Conservation (phyloP, 192 early-diverging fungal species). For the Backusella circina region DNA sequence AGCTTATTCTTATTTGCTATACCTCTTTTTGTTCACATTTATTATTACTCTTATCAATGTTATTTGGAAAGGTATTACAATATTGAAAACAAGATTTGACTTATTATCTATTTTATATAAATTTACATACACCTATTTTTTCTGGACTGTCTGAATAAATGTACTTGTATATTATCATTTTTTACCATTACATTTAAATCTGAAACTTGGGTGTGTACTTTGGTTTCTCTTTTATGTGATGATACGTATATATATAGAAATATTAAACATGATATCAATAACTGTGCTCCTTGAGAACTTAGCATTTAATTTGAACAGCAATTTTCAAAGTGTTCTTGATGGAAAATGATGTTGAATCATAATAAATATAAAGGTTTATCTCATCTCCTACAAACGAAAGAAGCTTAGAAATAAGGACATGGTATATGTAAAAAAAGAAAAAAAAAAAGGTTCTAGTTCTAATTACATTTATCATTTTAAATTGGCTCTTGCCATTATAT, state of each 20-base stretch:
- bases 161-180: constrained; percentile 3
- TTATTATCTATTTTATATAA: constrained; percentile 3
- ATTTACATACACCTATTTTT: neutral
- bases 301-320: neutral
- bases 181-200: neutral
- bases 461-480: constrained; percentile 35
- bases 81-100: neutral
- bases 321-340: neutral
- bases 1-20: neutral
- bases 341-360: neutral
- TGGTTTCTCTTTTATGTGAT: neutral
- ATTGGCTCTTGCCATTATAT: constrained; percentile 60
- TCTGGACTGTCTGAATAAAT: neutral
- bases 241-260: neutral
- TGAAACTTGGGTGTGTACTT: neutral
- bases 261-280: neutral
- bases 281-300: neutral
- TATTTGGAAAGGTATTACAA: neutral
- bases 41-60: neutral
- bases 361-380: neutral
- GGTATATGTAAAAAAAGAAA: neutral
- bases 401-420: neutral
- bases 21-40: neutral
- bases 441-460: no score
- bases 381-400: neutral